phyloP scores from a whole-genome alignment of 2,329 filamentous ascomycete genomes.

The Aspergillus sp. region DNA sequence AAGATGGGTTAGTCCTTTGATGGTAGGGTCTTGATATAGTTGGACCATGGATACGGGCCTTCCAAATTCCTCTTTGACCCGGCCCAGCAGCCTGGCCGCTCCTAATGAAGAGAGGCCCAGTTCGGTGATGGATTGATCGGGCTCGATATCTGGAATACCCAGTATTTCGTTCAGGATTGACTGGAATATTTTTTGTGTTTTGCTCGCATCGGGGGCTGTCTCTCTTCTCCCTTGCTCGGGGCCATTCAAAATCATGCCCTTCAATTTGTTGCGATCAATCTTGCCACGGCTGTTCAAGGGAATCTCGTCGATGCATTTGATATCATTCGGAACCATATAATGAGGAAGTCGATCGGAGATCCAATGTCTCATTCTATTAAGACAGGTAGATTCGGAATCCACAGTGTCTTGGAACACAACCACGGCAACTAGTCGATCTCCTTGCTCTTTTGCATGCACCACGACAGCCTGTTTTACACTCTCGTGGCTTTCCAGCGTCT shows the following conservation, averaged over 20 bases:
- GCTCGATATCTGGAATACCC: neutral
- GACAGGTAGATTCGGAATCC: too few species aligned
- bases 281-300: conserved; percentile 1
- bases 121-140: conserved; percentile 15
- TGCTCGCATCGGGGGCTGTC: neutral
- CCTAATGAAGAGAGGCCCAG: conserved; percentile 18
- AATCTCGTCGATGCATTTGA: too few species aligned
- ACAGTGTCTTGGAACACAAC: conserved; percentile 10
- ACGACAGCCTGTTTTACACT: too few species aligned
- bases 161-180: conserved; percentile 3
- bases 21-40: conserved; percentile 15
- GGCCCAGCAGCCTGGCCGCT: conserved; percentile 12
- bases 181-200: conserved; percentile 3
- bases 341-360: too few species aligned
- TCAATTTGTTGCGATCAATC: neutral
- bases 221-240: too few species aligned
- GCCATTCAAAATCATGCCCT: too few species aligned
- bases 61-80: conserved; percentile 10
- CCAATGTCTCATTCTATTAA: too few species aligned
- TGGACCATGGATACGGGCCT: conserved; percentile 10
- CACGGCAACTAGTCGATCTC: neutral
- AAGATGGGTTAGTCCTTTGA: conserved; percentile 6
- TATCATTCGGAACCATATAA: too few species aligned
- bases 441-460: too few species aligned
- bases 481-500: conserved; percentile 38